phyloP scores from a whole-genome alignment of 768 basidiomycete species.

The Cubamyces sp. region DNA sequence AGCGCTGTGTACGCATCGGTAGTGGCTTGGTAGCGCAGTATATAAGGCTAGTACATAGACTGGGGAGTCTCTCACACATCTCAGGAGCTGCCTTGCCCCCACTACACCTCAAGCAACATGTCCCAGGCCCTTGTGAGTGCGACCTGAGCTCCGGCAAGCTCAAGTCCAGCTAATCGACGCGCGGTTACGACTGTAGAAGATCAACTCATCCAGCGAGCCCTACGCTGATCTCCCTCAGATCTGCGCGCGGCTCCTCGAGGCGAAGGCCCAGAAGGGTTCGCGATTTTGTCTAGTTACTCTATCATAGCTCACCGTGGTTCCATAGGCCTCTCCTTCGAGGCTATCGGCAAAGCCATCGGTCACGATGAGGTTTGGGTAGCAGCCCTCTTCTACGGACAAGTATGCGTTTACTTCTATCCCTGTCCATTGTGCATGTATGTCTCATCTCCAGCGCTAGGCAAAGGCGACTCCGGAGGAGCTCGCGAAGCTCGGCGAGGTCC shows the following conservation, averaged over 20 bases:
- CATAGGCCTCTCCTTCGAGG: conserved; percentile 68
- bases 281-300: not conserved
- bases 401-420: conserved; percentile 31
- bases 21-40: conserved; percentile 5
- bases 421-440: not conserved
- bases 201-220: conserved; percentile 29
- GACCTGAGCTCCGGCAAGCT: no score
- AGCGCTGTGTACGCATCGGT: not conserved
- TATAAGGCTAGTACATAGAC: conserved; percentile 16
- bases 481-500: conserved; percentile 48
- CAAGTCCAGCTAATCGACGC: not conserved
- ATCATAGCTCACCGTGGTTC: not conserved
- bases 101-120: not conserved
- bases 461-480: conserved; percentile 69
- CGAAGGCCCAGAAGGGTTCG: conserved; percentile 67
- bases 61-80: conserved; percentile 18
- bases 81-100: not conserved
- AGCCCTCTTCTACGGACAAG: conserved; percentile 82
- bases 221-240: conserved; percentile 49
- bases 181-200: conserved; percentile 17
- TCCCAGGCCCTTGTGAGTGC: conserved; percentile 19
- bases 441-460: conserved; percentile 49
- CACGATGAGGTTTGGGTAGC: conserved; percentile 85
- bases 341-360: conserved; percentile 64
- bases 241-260: conserved; percentile 56